Evolutionary conservation across 345 rosid genomes (phyloP).

Genomic region (Theobroma cacao): DNA sequence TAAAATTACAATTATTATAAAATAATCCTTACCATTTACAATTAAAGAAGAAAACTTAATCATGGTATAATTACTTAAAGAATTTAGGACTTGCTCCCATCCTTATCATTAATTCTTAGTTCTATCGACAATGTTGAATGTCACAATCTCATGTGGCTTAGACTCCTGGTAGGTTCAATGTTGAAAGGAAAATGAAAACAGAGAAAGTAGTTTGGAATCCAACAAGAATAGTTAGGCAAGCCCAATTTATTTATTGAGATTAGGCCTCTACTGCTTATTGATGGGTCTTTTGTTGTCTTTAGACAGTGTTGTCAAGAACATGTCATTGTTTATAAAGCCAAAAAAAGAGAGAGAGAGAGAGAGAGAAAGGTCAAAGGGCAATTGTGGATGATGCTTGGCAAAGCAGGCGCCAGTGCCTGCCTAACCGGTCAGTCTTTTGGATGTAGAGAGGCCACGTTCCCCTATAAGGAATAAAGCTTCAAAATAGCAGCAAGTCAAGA

Average conservation of each 20-base stretch:
- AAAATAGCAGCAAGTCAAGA: slow-evolving; percentile 11
- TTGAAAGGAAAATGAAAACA: background rate
- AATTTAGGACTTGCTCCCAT: too few relatives aligned
- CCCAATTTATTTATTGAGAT: background rate
- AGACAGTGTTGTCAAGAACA: slow-evolving; percentile 11
- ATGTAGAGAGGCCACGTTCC: slow-evolving; percentile 27
- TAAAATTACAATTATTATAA: background rate
- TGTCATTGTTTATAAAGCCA: background rate
- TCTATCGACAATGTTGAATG: slow-evolving; percentile 5
- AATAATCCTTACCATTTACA: background rate
- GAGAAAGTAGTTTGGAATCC: background rate
- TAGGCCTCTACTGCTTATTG: background rate
- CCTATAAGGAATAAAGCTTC: background rate
- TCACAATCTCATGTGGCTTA: slow-evolving; percentile 7
- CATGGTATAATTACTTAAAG: too few relatives aligned
- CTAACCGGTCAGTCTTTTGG: slow-evolving; percentile 25
- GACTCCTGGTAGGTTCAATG: background rate
- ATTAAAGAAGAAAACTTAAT: too few relatives aligned
- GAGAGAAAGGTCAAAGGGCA: slow-evolving; percentile 4
- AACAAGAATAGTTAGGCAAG: slow-evolving; percentile 18
- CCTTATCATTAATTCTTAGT: too few relatives aligned
- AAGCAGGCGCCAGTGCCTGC: background rate
- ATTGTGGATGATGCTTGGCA: background rate
- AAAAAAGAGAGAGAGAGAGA: background rate
- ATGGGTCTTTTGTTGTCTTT: background rate